Conservation (phyloP, 139 green algal genomes). For the Cymbomonas tetramitiformis region DNA sequence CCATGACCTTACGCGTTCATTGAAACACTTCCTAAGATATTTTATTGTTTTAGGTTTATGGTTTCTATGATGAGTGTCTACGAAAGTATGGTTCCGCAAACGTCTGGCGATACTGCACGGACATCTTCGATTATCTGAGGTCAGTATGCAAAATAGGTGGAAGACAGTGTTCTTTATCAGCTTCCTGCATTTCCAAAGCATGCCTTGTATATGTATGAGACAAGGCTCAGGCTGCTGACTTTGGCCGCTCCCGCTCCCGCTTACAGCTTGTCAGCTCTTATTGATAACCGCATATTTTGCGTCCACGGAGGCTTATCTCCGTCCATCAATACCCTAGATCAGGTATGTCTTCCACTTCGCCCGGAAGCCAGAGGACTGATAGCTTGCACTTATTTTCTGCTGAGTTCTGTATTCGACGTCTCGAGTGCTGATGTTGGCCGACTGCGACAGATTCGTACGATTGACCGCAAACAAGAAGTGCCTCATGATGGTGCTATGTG, state of each 20-base stretch:
- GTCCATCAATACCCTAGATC: slow-evolving; percentile 74
- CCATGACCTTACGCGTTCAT: no score
- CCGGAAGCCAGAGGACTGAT: no score
- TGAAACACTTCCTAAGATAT: no score
- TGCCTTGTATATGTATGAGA: no score
- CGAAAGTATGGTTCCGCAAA: slow-evolving; percentile 94
- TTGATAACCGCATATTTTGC: slow-evolving; percentile 82
- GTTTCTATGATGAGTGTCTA: slow-evolving; percentile 98
- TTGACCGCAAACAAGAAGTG: slow-evolving; percentile 96
- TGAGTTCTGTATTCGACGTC: no score
- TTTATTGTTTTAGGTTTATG: no score
- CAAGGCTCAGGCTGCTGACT: no score
- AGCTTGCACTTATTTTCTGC: no score
- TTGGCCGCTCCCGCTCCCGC: slow-evolving; percentile 20
- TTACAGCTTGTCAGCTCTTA: slow-evolving; percentile 70
- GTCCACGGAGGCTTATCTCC: slow-evolving; percentile 94
- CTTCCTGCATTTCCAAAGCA: background rate
- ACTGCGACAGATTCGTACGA: slow-evolving; percentile 86
- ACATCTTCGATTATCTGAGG: slow-evolving; percentile 95
- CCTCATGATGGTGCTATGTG: slow-evolving; percentile 97
- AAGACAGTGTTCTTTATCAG: background rate
- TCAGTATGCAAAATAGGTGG: background rate
- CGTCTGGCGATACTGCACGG: slow-evolving; percentile 95
- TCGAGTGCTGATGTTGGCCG: no score
- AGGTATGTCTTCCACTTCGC: no score